Conservation (phyloP, 768 basidiomycete genomes). For the Termitomyces sp. region DNA sequence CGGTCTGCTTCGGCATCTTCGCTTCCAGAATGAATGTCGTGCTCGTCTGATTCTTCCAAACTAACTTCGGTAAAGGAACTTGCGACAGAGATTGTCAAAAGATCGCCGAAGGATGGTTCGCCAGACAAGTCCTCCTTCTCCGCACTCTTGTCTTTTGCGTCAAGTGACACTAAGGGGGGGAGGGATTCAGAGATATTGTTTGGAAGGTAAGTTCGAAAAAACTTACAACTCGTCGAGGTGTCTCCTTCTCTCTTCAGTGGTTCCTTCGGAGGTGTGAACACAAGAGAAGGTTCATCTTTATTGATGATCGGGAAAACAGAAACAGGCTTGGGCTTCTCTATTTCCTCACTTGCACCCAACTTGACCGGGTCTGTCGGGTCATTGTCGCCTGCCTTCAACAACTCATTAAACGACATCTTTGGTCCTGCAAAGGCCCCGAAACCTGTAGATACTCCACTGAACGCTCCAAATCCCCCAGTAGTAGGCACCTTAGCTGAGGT, state of each 20-base stretch:
- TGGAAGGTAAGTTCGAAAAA: neutral
- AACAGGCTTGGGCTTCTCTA: constrained; percentile 5
- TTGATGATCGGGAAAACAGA: constrained; percentile 7
- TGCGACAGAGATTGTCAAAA: constrained; percentile 35
- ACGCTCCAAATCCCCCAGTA: constrained; percentile 46
- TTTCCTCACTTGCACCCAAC: constrained; percentile 1
- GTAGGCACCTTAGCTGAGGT: constrained; percentile 22
- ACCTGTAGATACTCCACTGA: constrained; percentile 35
- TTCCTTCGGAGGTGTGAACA: neutral
- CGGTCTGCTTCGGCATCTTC: constrained; percentile 21
- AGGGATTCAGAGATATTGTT: neutral
- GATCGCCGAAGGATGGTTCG: constrained; percentile 27
- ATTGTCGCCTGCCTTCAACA: constrained; percentile 40
- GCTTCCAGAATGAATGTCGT: constrained; percentile 21
- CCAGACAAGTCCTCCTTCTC: constrained; percentile 16
- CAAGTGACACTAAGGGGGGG: neutral
- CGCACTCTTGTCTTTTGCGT: constrained; percentile 1
- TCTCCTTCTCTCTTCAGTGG: constrained; percentile 3
- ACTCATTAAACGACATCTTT: constrained; percentile 55
- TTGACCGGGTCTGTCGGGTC: constrained; percentile 21
- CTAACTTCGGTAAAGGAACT: constrained; percentile 48
- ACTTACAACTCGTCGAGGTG: neutral
- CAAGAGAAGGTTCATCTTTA: neutral
- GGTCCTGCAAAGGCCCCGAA: constrained; percentile 38
- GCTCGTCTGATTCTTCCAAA: constrained; percentile 22